Percentiles rank a stretch among this genome's conserved stretches.
phyloP scores from a whole-genome alignment of 202 grass and related monocot species.

The Schoenoplectus triqueter region DNA sequence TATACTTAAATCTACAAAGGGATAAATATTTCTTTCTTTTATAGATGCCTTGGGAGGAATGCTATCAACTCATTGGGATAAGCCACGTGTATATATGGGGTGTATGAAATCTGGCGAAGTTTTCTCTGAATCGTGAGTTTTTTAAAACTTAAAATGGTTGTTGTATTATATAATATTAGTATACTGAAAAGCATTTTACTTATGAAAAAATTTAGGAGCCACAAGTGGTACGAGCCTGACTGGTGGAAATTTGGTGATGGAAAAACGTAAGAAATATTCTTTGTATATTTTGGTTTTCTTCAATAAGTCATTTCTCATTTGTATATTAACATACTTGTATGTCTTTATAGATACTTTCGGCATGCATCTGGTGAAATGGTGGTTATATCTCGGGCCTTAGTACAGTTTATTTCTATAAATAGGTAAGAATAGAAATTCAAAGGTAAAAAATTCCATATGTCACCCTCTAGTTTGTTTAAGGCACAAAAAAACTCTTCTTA shows the following conservation, averaged over 20 bases:
- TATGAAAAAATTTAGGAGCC: slow-evolving; percentile 62
- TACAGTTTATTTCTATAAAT: slow-evolving; percentile 99
- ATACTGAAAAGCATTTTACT: slow-evolving; percentile 31
- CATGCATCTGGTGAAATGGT: slow-evolving; percentile 98
- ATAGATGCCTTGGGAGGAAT: slow-evolving; percentile 90
- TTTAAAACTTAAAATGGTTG: slow-evolving; percentile 22
- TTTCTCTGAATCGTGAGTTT: slow-evolving; percentile 92
- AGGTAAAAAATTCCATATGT: slow-evolving; percentile 5
- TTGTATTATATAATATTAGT: slow-evolving; percentile 36
- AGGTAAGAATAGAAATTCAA: slow-evolving; percentile 50
- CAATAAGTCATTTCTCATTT: slow-evolving; percentile 30
- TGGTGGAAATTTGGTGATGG: slow-evolving; percentile 99
- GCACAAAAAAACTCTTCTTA: not conserved
- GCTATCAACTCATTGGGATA: slow-evolving; percentile 79
- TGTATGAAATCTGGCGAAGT: slow-evolving; percentile 99
- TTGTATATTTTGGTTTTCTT: slow-evolving; percentile 32
- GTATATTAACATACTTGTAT: slow-evolving; percentile 43
- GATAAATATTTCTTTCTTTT: slow-evolving; percentile 41
- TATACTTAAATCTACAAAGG: slow-evolving; percentile 11
- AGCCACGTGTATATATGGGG: slow-evolving; percentile 85
- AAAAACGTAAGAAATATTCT: slow-evolving; percentile 74
- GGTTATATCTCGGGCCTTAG: slow-evolving; percentile 85
- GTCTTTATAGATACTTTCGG: slow-evolving; percentile 76
- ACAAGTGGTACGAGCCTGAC: slow-evolving; percentile 97
- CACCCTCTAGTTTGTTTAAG: not conserved